Evolutionary conservation across 129 eudicot species (phyloP).

Genomic region (Escallonia rubra): DNA sequence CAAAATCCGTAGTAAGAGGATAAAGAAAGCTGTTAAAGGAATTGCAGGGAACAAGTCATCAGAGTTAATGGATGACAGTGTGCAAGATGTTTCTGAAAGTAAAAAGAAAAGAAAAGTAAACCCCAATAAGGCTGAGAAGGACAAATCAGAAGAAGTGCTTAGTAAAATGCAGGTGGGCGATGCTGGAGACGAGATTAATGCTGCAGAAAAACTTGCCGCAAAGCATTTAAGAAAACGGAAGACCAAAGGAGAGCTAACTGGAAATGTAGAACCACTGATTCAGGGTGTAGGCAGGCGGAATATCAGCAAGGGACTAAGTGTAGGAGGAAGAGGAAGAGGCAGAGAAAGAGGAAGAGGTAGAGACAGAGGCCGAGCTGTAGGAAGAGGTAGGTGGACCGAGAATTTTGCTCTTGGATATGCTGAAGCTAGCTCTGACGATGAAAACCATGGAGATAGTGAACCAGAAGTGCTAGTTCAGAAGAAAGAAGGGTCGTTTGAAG

Average conservation of each 20-base stretch:
- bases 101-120: slow-evolving; percentile 39
- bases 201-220: slow-evolving; percentile 7
- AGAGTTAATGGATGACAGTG: slow-evolving; percentile 29
- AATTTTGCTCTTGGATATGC: slow-evolving; percentile 23
- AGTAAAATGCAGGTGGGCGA: slow-evolving; percentile 5
- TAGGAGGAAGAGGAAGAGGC: slow-evolving; percentile 30
- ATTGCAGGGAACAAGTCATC: slow-evolving; percentile 41
- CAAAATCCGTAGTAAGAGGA: slow-evolving; percentile 87
- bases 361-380: slow-evolving; percentile 24
- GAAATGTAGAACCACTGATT: background rate
- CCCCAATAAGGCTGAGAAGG: slow-evolving; percentile 15
- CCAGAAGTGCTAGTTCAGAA: slow-evolving; percentile 28
- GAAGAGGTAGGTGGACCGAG: slow-evolving; percentile 37
- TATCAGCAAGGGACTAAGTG: slow-evolving; percentile 14
- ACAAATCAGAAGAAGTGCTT: slow-evolving; percentile 10
- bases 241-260: slow-evolving; percentile 1
- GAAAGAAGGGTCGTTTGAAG: slow-evolving; percentile 18
- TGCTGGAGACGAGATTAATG: slow-evolving; percentile 10
- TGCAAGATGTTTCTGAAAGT: slow-evolving; percentile 19
- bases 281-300: slow-evolving; percentile 18
- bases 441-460: slow-evolving; percentile 20
- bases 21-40: slow-evolving; percentile 73
- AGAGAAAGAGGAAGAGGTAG: slow-evolving; percentile 23
- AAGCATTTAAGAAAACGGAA: slow-evolving; percentile 19
- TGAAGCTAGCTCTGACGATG: slow-evolving; percentile 43